A percentile compares a stretch with the other conserved stretches of the same genome.
Evolutionary conservation across 2,329 filamentous ascomycete species (phyloP).

Genomic region (Zymoseptoria crescenta): DNA sequence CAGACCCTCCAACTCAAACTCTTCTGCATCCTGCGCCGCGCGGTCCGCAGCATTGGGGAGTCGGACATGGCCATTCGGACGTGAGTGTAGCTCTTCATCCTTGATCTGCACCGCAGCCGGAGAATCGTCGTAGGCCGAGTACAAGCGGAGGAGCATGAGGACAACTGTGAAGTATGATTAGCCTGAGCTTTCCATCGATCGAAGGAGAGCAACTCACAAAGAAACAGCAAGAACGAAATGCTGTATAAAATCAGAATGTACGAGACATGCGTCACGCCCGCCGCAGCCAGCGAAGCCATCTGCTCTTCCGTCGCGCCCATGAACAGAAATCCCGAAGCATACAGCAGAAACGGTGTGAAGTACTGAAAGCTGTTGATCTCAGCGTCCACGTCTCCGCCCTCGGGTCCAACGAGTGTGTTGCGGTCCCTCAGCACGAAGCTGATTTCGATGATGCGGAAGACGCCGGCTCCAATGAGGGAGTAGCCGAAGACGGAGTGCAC

Average conservation of each 20-base stretch:
- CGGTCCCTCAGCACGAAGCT: slow-evolving; percentile 75
- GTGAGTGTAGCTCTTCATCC: slow-evolving; percentile 20
- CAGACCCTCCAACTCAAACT: slow-evolving; percentile 86
- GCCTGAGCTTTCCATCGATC: background rate
- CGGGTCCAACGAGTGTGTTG: slow-evolving; percentile 30
- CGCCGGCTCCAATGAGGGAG: slow-evolving; percentile 82
- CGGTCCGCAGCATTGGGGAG: slow-evolving; percentile 38
- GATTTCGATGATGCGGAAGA: slow-evolving; percentile 82
- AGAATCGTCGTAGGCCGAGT: slow-evolving; percentile 54
- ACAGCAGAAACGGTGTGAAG: slow-evolving; percentile 53
- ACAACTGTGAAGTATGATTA: slow-evolving; percentile 45
- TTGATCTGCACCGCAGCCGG: slow-evolving; percentile 32
- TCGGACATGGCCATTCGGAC: slow-evolving; percentile 36
- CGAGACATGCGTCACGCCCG: slow-evolving; percentile 76
- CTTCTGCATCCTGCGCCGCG: slow-evolving; percentile 70
- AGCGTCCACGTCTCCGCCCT: slow-evolving; percentile 26
- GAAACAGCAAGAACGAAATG: slow-evolving; percentile 80
- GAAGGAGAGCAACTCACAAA: slow-evolving; percentile 50
- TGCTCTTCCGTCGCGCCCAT: slow-evolving; percentile 98
- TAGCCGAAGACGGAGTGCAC: slow-evolving; percentile 89
- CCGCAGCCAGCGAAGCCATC: slow-evolving; percentile 67
- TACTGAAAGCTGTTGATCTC: slow-evolving; percentile 45
- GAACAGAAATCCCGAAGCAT: slow-evolving; percentile 89
- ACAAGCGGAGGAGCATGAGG: slow-evolving; percentile 77
- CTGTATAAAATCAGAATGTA: slow-evolving; percentile 91